These are phyloP conservation scores for Lecanosticta acicola DNA, from an alignment of 2,329 filamentous ascomycete species.

Conservation along the genomic window DNA sequence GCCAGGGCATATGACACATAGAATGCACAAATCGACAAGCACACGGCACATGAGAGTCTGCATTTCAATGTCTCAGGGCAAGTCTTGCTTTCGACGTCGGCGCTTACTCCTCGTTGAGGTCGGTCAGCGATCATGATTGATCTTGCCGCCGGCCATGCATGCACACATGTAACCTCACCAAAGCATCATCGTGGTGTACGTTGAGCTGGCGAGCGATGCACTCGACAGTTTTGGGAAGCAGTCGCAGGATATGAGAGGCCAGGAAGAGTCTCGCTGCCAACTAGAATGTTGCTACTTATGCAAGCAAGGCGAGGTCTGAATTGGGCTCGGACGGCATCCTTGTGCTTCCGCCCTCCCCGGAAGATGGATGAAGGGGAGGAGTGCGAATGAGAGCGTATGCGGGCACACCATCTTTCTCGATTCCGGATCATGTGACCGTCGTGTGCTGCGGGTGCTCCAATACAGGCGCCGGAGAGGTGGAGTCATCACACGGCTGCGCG, in stretches of 20 bases:
- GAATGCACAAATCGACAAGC: neutral
- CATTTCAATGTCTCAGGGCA: neutral
- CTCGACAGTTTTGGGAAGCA: neutral
- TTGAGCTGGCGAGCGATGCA: neutral
- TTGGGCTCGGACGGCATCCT: neutral
- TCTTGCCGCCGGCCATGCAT: neutral
- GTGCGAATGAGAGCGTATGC: neutral
- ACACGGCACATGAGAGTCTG: too few relatives aligned
- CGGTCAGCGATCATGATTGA: neutral
- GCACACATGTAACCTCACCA: neutral
- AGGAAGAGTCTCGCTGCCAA: neutral
- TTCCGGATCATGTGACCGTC: neutral
- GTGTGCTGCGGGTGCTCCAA: neutral
- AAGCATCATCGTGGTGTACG: neutral
- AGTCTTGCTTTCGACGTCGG: neutral
- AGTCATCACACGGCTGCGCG: neutral
- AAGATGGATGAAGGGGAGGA: neutral
- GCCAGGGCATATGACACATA: neutral
- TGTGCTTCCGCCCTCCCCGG: neutral
- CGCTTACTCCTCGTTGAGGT: neutral
- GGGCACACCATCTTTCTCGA: constrained; percentile 1
- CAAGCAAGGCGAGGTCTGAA: neutral
- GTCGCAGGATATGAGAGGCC: neutral
- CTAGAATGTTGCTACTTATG: neutral
- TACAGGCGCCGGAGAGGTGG: neutral